Conservation (phyloP, 176 grass and related monocot genomes). For the Aegilops sharonensis region DNA sequence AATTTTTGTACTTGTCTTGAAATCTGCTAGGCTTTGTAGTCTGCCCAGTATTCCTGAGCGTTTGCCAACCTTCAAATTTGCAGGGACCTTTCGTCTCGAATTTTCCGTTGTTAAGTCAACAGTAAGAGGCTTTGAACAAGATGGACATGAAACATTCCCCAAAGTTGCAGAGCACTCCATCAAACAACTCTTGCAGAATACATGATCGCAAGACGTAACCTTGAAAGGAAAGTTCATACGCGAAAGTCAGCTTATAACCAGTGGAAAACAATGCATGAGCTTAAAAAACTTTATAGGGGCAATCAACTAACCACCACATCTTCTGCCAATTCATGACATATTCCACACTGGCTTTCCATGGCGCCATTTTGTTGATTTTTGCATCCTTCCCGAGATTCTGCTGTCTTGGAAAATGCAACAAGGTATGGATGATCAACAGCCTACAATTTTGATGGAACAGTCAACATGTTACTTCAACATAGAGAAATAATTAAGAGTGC, state of each 20-base stretch:
- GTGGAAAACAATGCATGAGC: constrained; percentile 10
- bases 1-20: constrained; percentile 93
- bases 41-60: constrained; percentile 76
- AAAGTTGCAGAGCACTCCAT: constrained; percentile 67
- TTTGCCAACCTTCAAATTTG: constrained; percentile 54
- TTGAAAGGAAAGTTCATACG: constrained; percentile 30
- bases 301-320: constrained; percentile 68
- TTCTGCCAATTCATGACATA: constrained; percentile 66
- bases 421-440: constrained; percentile 98
- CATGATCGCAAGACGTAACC: constrained; percentile 89
- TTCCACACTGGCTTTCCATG: constrained; percentile 55
- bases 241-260: background rate
- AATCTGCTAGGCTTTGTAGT: constrained; percentile 56
- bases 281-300: background rate
- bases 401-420: constrained; percentile 81
- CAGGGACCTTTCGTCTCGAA: constrained; percentile 35
- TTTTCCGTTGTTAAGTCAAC: constrained; percentile 65
- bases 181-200: constrained; percentile 89
- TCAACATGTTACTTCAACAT: constrained; percentile 32
- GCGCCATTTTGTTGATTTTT: constrained; percentile 35
- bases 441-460: constrained; percentile 38
- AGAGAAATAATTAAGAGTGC: background rate
- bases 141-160: constrained; percentile 69
- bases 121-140: constrained; percentile 78
- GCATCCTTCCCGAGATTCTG: constrained; percentile 29